Evolutionary conservation across 768 basidiomycete species (phyloP), one percentile per base, ranked within the genome.

Genomic region (Trametes meyenii): DNA sequence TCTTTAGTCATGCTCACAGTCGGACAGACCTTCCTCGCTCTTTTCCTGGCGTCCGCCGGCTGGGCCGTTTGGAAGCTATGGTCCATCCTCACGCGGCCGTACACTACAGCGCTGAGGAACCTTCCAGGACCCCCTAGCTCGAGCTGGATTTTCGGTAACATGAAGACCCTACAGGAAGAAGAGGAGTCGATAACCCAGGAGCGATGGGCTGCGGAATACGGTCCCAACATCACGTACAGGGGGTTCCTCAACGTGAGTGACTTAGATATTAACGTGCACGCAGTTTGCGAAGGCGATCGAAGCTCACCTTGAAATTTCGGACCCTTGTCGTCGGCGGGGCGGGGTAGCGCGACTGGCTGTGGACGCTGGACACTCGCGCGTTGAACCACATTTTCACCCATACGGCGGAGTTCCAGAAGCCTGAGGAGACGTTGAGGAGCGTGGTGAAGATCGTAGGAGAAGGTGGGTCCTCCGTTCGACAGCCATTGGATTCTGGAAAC

Each of bases 361-460:
- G 79, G 69, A 89, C 87, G 0, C 71, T 77, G 55, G 90, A 91
- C 66, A 74, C 82, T 0, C 82, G 83, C 29, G 89, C 88, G 0
- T 39, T 92, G 38, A 79, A 80, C 50, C 85, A 91, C 64, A 75
- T 93, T 51, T 74, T 92, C 13, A 78, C 79, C 60, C 84, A 88
- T 57, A 74, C 74, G 24, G 72, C 80, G 23, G 73, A 77, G 39
- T 90, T 86, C 63, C 82, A 83, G 61, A 90, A 90, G 65, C 79
- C 87, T 0, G 74, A 76, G 11, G 62, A 67, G 0, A 65, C 73
- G 3, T 75, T 81, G 13, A 75, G 71, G 39, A 69, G 58, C 33
- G 67, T 87, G 5, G 60, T 70, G 11, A 70, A 69, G 13, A 67
- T 87, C 24, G 71, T 87, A 13, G 78, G 77, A 0, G 63, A 71